A percentile compares a stretch with the other conserved stretches of the same genome.
Evolutionary conservation across 2,329 filamentous ascomycete genomes (phyloP).

Genomic region (Aspergillus brasiliensis): DNA sequence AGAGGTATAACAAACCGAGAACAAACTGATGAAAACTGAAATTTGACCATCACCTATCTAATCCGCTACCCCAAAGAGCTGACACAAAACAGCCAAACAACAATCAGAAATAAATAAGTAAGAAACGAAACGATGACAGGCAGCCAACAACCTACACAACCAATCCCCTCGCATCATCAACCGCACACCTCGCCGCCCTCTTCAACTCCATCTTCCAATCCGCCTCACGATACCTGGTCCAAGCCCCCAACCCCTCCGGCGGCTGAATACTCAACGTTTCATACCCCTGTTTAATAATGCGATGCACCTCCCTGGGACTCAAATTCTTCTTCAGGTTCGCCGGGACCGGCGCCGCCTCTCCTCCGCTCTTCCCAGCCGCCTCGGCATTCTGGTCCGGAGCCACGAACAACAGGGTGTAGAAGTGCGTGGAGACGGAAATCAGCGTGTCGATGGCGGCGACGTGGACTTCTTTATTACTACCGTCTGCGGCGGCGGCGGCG

Average conservation of each 20-base stretch:
- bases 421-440: constrained; percentile 77
- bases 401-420: constrained; percentile 72
- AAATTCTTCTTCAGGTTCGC: constrained; percentile 62
- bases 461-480: constrained; percentile 24
- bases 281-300: constrained; percentile 94
- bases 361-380: constrained; percentile 12
- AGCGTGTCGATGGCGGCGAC: constrained; percentile 80
- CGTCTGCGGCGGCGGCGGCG: constrained; percentile 14
- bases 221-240: constrained; percentile 83
- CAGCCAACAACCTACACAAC: constrained; percentile 31
- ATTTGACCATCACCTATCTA: neutral
- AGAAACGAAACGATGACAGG: neutral
- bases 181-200: constrained; percentile 78
- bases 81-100: neutral
- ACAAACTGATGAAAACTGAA: neutral
- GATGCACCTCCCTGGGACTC: constrained; percentile 80
- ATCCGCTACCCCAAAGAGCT: neutral
- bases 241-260: constrained; percentile 80
- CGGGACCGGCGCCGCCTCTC: constrained; percentile 32
- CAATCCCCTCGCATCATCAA: constrained; percentile 65
- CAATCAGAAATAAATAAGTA: neutral
- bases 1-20: neutral
- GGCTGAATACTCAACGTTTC: constrained; percentile 91
- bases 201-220: constrained; percentile 84
- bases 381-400: constrained; percentile 50